A percentile compares a stretch with the other conserved stretches of the same genome.
Conservation (phyloP, 495 filamentous ascomycete species). For the Aspergillus bridgeri region DNA sequence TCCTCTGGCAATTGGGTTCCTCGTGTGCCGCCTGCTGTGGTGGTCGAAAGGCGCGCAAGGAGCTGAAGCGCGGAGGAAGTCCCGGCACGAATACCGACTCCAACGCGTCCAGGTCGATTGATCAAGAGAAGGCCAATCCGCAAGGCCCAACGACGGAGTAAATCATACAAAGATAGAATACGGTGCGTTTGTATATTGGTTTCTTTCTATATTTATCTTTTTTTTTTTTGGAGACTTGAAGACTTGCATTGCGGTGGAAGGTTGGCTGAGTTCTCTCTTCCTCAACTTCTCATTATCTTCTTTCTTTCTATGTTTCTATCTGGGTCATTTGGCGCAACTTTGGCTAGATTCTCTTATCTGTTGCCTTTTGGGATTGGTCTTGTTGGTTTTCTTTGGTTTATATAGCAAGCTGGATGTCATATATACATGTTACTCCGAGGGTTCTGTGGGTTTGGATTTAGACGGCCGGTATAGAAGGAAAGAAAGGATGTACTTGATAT, state of each 20-base stretch:
- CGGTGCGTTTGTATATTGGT: slow-evolving; percentile 1
- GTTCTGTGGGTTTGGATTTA: neutral
- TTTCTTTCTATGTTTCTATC: neutral
- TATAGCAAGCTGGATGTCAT: neutral
- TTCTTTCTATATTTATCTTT: too few species aligned
- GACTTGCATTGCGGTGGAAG: too few species aligned
- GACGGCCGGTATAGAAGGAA: neutral
- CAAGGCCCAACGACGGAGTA: slow-evolving; percentile 6
- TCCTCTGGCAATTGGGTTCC: slow-evolving; percentile 65
- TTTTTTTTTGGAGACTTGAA: too few species aligned
- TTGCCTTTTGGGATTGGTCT: neutral
- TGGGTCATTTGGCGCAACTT: too few species aligned
- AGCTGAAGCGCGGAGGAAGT: slow-evolving; percentile 25
- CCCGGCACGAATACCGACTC: slow-evolving; percentile 8
- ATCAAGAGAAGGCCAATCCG: slow-evolving; percentile 7
- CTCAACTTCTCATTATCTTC: neutral
- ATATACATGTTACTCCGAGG: neutral
- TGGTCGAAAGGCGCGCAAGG: slow-evolving; percentile 39
- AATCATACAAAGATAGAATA: too few species aligned
- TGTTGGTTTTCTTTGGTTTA: slow-evolving; percentile 4
- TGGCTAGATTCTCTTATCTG: neutral
- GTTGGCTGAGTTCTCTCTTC: too few species aligned
- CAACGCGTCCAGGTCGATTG: neutral
- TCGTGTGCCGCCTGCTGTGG: slow-evolving; percentile 58
- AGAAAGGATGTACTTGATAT: neutral